A percentile compares a stretch with the other conserved stretches of the same genome.
phyloP scores from a whole-genome alignment of 140 eudicot species.

The Oenanthe javanica region DNA sequence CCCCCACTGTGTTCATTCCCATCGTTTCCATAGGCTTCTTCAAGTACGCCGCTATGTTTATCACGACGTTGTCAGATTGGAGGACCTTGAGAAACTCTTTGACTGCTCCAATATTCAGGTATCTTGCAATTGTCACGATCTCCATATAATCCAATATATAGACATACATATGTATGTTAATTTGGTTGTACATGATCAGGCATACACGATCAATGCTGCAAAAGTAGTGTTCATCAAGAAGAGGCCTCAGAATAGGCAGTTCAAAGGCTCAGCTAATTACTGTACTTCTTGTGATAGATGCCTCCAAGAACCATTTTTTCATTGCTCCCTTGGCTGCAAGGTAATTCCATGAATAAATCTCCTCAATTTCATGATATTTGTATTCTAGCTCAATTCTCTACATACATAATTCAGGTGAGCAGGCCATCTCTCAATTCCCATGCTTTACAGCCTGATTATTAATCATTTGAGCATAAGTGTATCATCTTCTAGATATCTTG shows the following conservation, averaged over 20 bases:
- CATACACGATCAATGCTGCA: conserved; percentile 81
- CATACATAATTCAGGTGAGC: not conserved
- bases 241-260: conserved; percentile 95
- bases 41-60: conserved; percentile 93
- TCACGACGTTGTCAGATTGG: conserved; percentile 79
- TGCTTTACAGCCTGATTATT: not conserved
- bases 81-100: conserved; percentile 80
- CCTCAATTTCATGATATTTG: not conserved
- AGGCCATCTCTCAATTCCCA: not conserved
- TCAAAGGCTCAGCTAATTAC: conserved; percentile 81
- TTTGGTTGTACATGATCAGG: conserved; percentile 29
- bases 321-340: conserved; percentile 99
- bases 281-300: conserved; percentile 96
- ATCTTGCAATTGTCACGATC: not conserved
- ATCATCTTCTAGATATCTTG: not conserved
- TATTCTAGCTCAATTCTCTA: not conserved
- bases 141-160: not conserved
- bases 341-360: conserved; percentile 25
- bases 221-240: conserved; percentile 91
- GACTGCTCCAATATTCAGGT: conserved; percentile 98
- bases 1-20: conserved; percentile 76
- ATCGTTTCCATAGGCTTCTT: conserved; percentile 76
- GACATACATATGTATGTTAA: not conserved
- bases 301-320: conserved; percentile 93
- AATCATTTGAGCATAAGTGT: not conserved